phyloP scores from a whole-genome alignment of 352 stramenopile species.

The Pythium aristosporum region DNA sequence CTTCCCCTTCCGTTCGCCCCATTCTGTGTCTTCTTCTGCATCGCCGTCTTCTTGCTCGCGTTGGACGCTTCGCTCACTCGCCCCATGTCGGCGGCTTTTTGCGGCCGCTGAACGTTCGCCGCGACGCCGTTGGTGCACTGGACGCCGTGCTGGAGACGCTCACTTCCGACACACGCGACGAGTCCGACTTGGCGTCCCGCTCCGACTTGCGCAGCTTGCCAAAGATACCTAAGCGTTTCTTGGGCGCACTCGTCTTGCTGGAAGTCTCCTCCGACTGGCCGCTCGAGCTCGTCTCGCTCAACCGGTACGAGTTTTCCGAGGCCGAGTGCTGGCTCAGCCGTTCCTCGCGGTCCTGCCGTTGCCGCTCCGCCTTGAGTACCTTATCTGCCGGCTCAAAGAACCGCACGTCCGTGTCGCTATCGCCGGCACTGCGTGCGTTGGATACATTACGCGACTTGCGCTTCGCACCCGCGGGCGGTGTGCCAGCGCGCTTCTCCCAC shows the following conservation, averaged over 20 bases:
- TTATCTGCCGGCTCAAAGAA: slow-evolving; percentile 28
- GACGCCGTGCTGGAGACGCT: slow-evolving; percentile 33
- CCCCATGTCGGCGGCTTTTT: slow-evolving; percentile 81
- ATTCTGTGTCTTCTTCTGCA: neutral
- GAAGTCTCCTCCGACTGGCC: slow-evolving; percentile 36
- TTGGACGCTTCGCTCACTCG: slow-evolving; percentile 29
- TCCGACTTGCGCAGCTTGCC: slow-evolving; percentile 25
- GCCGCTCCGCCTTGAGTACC: slow-evolving; percentile 11
- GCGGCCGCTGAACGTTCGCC: slow-evolving; percentile 68
- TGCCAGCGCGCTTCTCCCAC: slow-evolving; percentile 61
- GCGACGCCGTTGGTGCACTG: slow-evolving; percentile 27
- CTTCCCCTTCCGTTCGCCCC: neutral
- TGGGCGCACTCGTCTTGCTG: slow-evolving; percentile 29
- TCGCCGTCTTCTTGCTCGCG: neutral
- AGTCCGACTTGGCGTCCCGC: slow-evolving; percentile 5
- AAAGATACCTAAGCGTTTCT: slow-evolving; percentile 3
- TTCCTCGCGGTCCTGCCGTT: slow-evolving; percentile 11
- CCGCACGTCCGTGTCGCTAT: slow-evolving; percentile 17
- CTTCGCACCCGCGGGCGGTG: neutral
- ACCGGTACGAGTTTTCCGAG: slow-evolving; percentile 44
- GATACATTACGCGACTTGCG: slow-evolving; percentile 18
- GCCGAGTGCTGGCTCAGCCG: slow-evolving; percentile 15
- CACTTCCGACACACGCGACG: slow-evolving; percentile 25
- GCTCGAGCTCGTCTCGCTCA: slow-evolving; percentile 60
- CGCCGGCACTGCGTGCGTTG: slow-evolving; percentile 1